Base-by-base conservation (phyloP, 129 eudicot genomes). In the Helichrysum umbraculigerum region DNA sequence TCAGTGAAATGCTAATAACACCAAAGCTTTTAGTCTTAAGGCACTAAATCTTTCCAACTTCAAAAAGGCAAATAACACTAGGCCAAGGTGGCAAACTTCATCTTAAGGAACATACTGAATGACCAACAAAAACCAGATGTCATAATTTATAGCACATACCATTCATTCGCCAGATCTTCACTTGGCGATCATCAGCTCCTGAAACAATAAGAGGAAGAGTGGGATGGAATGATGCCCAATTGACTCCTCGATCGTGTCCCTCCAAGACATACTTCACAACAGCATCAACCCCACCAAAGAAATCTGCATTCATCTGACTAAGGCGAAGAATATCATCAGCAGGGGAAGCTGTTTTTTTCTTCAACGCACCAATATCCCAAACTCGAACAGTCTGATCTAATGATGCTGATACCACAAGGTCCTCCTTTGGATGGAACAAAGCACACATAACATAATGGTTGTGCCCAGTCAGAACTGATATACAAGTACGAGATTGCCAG, bases 361-460 rank as follows among this genome's bases (percentile, higher is more conserved):
- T 88, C 52, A 91, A 75, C 68, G 97, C 87, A 66, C 91, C 93
- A 73, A 91, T 91, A 78, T 91, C 97, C 97, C 97, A 91, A 74
- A 91, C 97, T 21, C 97, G 89, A 74, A 91, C 93, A 39, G 97
- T 91, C 81, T 91, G 97, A 84, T 91, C 97, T 70, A 91, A 81
- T 15, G 97, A 91, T 44, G 97, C 97, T 34, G 97, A 91, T 22
- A 91, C 93, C 66, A 91, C 91, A 47, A 91, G 86, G 78, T 91
- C 97, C 75, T 91, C 97, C 41, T 91, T 91, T 2, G 91, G 97
- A 79, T 91, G 97, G 73, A 91, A 91, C 58, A 83, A 66, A 61
- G 97, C 97, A 79, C 97, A 91, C 97, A 91, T 91, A 35, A 91
- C 97, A 81, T 91, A 91, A 70, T 91, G 97, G 81, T 91, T 91